A percentile compares a stretch with the other conserved stretches of the same genome.
phyloP scores from a whole-genome alignment of 805 yeast genomes.

The Teunomyces funiuensis region DNA sequence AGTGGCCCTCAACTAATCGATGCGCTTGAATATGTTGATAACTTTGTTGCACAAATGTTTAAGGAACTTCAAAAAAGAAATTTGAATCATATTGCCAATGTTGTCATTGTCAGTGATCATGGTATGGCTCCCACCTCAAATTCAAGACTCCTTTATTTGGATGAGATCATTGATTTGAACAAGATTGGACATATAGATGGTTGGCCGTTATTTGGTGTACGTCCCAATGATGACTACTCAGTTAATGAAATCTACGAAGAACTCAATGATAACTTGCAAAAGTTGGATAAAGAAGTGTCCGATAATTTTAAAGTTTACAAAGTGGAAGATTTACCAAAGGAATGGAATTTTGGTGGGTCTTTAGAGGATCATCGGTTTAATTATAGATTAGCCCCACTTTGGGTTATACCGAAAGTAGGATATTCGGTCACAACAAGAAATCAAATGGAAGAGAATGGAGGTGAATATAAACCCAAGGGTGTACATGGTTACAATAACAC shows the following conservation, averaged over 20 bases:
- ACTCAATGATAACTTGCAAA: slow-evolving; percentile 31
- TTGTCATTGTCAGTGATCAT: slow-evolving; percentile 83
- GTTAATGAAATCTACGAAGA: slow-evolving; percentile 49
- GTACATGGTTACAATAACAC: slow-evolving; percentile 84
- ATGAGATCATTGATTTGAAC: slow-evolving; percentile 60
- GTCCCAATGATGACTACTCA: slow-evolving; percentile 48
- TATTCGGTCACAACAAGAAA: slow-evolving; percentile 67
- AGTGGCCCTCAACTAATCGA: slow-evolving; percentile 54
- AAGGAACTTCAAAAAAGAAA: slow-evolving; percentile 53
- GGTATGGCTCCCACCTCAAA: slow-evolving; percentile 90
- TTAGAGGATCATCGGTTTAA: slow-evolving; percentile 38
- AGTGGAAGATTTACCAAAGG: slow-evolving; percentile 53
- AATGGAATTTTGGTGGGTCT: slow-evolving; percentile 56
- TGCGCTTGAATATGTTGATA: slow-evolving; percentile 65
- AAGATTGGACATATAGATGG: slow-evolving; percentile 69
- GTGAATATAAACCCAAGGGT: slow-evolving; percentile 64
- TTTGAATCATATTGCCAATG: slow-evolving; percentile 63
- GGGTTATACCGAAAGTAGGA: slow-evolving; percentile 84
- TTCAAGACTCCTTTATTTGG: slow-evolving; percentile 66
- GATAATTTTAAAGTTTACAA: slow-evolving; percentile 47
- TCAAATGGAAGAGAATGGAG: slow-evolving; percentile 48
- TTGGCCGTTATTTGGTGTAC: slow-evolving; percentile 81
- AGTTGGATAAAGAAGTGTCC: slow-evolving; percentile 13
- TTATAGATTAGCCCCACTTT: slow-evolving; percentile 75
- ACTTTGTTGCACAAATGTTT: slow-evolving; percentile 51